Base-by-base conservation (phyloP, 768 basidiomycete species). In the Naganishia randhawae region DNA sequence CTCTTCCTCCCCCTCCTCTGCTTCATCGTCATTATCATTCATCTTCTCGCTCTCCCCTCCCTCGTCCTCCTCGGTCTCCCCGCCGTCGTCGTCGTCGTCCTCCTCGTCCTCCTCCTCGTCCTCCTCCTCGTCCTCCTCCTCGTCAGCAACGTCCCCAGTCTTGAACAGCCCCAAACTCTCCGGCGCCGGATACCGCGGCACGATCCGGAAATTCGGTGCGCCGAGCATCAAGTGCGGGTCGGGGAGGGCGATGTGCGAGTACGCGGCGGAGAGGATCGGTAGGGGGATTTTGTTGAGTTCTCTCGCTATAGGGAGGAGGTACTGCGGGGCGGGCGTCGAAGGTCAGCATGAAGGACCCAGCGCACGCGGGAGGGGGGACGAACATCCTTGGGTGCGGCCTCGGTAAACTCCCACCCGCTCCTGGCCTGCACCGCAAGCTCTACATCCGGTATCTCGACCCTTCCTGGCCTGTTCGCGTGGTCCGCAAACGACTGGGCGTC, bases 341-440 rank as follows among this genome's bases (percentile, higher is more conserved):
- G 16, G 33, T 19, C 48, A 35, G n/a, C 19, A 22, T n/a, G 19
- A 61, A 41, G 39, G 27, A 3, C 54, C 31, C 33, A 68, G 42
- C 39, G 16, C 22, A 67, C 14, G 65, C 37, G 42, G 19, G 33
- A 31, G 16, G 53, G 3, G 27, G 11, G 22, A 71, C 81, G 70
- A 63, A 82, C 82, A 72, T 83, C 82, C 69, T 81, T 75, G 0
- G 82, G 81, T 2, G 80, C 77, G 0, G 76, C 75, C 64, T 80
- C 79, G 41, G 74, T 78, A 68, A 79, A 79, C 37, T 77, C 76
- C 52, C 77, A 80, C 51, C 81, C 77, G 31, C 77, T 78, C 48
- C 81, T 72, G 3, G 80, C 73, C 54, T 79, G 78, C 2, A 83
- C 78, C 8, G 82, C 82, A 14, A 83, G 57, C 22, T 80, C 77